Evolutionary conservation across 371 early-diverging fungal species (phyloP).

Genomic region (Phascolomyces articulosus): DNA sequence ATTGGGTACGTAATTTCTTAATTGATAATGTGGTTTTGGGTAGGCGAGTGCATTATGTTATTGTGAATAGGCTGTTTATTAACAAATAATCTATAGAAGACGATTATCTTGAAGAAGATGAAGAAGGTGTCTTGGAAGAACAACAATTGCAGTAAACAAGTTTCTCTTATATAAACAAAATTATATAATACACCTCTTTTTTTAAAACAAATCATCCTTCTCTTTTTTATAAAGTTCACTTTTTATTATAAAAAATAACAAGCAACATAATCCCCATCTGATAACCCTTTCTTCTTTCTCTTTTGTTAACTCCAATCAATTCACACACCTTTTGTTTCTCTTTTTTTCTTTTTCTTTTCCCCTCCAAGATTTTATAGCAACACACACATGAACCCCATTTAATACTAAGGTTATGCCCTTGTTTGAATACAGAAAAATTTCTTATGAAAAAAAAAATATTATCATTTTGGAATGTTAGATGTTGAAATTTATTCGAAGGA

Average conservation of each 20-base stretch:
- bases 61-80: neutral
- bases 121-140: conserved; percentile 1
- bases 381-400: neutral
- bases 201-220: neutral
- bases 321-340: too few species aligned
- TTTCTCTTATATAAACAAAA: neutral
- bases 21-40: neutral
- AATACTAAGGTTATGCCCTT: conserved; percentile 7
- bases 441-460: neutral
- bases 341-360: neutral
- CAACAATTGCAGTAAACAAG: conserved; percentile 3
- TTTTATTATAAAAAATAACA: neutral
- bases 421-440: conserved; percentile 4
- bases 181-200: neutral
- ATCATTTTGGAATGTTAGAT: too few species aligned
- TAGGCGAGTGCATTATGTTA: neutral
- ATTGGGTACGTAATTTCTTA: neutral
- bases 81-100: neutral
- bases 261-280: neutral
- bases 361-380: neutral
- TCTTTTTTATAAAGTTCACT: neutral
- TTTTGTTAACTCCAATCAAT: too few species aligned
- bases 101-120: conserved; percentile 2
- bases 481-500: too few species aligned
- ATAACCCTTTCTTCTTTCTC: neutral